Percentiles rank a stretch among this genome's conserved stretches.
These are phyloP conservation scores for Erythrobasidium hasegawianum DNA, from an alignment of 1,284 basidiomycete species.

Conservation along the genomic window DNA sequence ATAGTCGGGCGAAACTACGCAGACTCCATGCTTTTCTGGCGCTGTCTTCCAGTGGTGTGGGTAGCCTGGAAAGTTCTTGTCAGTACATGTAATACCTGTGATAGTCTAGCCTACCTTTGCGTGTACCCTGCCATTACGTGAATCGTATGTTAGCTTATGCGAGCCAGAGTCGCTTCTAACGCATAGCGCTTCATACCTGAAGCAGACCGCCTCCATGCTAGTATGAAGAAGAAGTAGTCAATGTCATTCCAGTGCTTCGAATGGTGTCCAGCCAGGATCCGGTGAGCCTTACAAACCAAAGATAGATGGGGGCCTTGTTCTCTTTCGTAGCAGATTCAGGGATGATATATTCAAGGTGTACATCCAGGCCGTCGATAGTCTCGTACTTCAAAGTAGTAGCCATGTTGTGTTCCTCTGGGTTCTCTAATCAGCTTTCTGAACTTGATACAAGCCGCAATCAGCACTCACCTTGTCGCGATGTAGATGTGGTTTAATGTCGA, in stretches of 20 bases:
- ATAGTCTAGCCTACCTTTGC: conserved; percentile 27
- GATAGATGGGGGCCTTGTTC: conserved; percentile 35
- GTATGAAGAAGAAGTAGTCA: neutral
- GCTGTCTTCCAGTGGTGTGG: conserved; percentile 40
- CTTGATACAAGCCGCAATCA: too few relatives aligned
- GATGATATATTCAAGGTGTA: conserved; percentile 36
- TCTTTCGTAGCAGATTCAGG: conserved; percentile 23
- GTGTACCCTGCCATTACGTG: conserved; percentile 32
- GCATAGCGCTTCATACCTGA: conserved; percentile 28
- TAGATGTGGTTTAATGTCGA: too few relatives aligned
- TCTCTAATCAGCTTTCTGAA: neutral
- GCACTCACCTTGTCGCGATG: too few relatives aligned
- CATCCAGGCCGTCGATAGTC: conserved; percentile 36
- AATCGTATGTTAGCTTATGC: too few relatives aligned
- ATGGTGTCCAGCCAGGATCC: neutral
- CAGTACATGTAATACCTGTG: neutral
- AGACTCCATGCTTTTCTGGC: conserved; percentile 37
- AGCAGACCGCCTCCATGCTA: conserved; percentile 43
- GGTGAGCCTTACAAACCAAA: conserved; percentile 38
- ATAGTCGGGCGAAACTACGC: conserved; percentile 42
- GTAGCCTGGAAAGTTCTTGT: conserved; percentile 19
- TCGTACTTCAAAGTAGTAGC: conserved; percentile 32
- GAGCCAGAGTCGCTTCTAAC: too few relatives aligned
- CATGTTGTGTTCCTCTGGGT: neutral
- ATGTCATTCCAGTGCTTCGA: too few relatives aligned